Percentiles rank a stretch among this genome's conserved stretches.
These are phyloP conservation scores for Aspergillus sp. DNA, from an alignment of 2,329 filamentous ascomycete genomes.

Conservation along the genomic window DNA sequence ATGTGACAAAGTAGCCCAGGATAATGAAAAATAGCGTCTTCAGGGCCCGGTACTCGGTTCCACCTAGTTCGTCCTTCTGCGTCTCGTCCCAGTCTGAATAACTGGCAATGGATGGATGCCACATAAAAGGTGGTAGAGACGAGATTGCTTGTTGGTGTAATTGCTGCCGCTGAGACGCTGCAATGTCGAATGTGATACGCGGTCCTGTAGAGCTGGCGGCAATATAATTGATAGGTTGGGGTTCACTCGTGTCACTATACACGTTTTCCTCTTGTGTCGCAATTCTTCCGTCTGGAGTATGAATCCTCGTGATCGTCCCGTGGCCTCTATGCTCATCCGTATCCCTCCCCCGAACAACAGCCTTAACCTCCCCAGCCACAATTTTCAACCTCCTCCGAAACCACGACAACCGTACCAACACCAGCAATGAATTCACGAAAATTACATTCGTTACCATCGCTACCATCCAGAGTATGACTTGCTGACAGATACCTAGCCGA, in stretches of 20 bases:
- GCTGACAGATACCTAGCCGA: constrained; percentile 59
- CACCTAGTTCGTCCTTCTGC: constrained; percentile 84
- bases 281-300: no score
- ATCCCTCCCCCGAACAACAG: constrained; percentile 43
- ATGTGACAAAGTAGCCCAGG: constrained; percentile 69
- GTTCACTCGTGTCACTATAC: constrained; percentile 10
- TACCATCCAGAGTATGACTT: constrained; percentile 62
- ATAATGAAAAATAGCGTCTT: constrained; percentile 74
- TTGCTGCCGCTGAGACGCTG: neutral
- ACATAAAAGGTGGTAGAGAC: constrained; percentile 29
- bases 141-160: neutral
- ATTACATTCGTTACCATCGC: constrained; percentile 74
- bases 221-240: constrained; percentile 5
- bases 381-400: constrained; percentile 89
- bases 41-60: constrained; percentile 85
- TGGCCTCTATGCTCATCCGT: neutral
- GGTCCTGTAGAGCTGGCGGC: constrained; percentile 8
- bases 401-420: constrained; percentile 88
- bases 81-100: constrained; percentile 87
- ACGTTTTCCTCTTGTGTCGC: no score
- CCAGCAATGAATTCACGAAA: constrained; percentile 72
- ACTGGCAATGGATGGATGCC: constrained; percentile 78
- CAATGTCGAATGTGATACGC: constrained; percentile 25
- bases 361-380: constrained; percentile 63
- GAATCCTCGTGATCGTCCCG: neutral